phyloP scores from a whole-genome alignment of 768 basidiomycete species.

The Pleurotus cornucopiae region DNA sequence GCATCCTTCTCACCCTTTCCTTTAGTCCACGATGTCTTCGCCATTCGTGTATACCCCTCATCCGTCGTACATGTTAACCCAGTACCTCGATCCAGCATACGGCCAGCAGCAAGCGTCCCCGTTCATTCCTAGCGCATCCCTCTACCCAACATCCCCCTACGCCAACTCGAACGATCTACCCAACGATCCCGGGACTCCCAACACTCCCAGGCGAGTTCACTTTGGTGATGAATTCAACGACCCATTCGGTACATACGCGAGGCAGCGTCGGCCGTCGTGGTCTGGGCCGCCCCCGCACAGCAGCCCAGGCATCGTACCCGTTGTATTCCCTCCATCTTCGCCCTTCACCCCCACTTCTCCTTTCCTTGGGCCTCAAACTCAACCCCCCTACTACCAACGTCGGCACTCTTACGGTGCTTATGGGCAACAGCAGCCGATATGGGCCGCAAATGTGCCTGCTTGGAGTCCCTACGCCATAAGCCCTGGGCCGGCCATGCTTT shows the following conservation, averaged over 20 bases:
- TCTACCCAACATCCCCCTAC: constrained; percentile 35
- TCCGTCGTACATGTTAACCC: constrained; percentile 27
- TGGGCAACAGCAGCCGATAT: background rate
- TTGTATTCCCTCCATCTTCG: constrained; percentile 15
- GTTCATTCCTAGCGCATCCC: constrained; percentile 35
- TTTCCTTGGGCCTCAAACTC: constrained; percentile 17
- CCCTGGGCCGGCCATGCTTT: constrained; percentile 15
- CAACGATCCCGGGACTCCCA: constrained; percentile 16
- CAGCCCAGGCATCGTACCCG: constrained; percentile 13
- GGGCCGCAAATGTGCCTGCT: constrained; percentile 13
- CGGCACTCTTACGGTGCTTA: constrained; percentile 11
- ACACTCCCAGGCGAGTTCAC: constrained; percentile 20
- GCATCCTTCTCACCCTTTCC: background rate
- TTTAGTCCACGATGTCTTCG: constrained; percentile 26
- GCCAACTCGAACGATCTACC: constrained; percentile 18
- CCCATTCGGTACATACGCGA: constrained; percentile 15
- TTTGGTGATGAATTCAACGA: constrained; percentile 18
- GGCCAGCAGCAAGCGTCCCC: constrained; percentile 33
- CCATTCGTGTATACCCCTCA: constrained; percentile 42
- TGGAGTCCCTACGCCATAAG: constrained; percentile 16
- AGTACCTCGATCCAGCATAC: constrained; percentile 26
- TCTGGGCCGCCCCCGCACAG: constrained; percentile 23
- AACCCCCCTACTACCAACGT: constrained; percentile 9
- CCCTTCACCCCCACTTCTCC: constrained; percentile 13
- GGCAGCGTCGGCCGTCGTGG: constrained; percentile 41